A percentile compares a stretch with the other conserved stretches of the same genome.
These are phyloP conservation scores for Chytriomyces sp. DNA, from an alignment of 192 early-diverging fungal genomes.

Conservation along the genomic window DNA sequence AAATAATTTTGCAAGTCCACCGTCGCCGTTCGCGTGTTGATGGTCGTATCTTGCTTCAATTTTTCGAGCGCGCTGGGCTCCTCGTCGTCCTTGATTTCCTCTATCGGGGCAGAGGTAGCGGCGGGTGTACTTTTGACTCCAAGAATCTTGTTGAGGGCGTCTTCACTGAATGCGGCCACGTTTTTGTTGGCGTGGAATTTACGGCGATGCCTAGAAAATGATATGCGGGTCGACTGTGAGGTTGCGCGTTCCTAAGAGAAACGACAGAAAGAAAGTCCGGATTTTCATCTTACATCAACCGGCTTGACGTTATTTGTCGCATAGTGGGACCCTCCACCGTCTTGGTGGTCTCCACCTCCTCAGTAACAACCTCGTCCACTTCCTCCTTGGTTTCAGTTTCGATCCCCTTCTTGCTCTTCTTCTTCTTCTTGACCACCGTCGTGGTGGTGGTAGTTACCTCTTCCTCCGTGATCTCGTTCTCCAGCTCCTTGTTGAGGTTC, in stretches of 20 bases:
- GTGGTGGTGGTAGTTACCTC: slow-evolving; percentile 4
- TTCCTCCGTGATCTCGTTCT: slow-evolving; percentile 29
- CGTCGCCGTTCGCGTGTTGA: slow-evolving; percentile 13
- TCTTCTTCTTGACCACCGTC: slow-evolving; percentile 1
- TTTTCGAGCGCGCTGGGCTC: neutral
- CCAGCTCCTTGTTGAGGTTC: slow-evolving; percentile 70
- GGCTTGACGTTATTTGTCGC: neutral
- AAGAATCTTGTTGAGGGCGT: slow-evolving; percentile 51
- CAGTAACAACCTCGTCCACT: slow-evolving; percentile 21
- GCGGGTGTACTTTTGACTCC: slow-evolving; percentile 39
- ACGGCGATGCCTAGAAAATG: slow-evolving; percentile 45
- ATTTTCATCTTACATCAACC: neutral
- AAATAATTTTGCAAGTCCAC: slow-evolving; percentile 48
- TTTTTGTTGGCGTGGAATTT: slow-evolving; percentile 59
- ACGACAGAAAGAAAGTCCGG: neutral
- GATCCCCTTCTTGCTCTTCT: slow-evolving; percentile 9
- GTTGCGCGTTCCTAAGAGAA: neutral
- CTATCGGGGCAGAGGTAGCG: slow-evolving; percentile 12
- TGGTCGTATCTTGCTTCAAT: slow-evolving; percentile 4
- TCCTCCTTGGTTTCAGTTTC: slow-evolving; percentile 2
- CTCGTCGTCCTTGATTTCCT: neutral
- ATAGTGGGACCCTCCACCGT: neutral
- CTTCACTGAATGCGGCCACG: slow-evolving; percentile 43
- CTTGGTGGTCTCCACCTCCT: slow-evolving; percentile 1
- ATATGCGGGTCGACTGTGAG: neutral